Evolutionary conservation across 768 basidiomycete species (phyloP), one percentile per base, ranked within the genome.

Genomic region (Pholiota microspora): DNA sequence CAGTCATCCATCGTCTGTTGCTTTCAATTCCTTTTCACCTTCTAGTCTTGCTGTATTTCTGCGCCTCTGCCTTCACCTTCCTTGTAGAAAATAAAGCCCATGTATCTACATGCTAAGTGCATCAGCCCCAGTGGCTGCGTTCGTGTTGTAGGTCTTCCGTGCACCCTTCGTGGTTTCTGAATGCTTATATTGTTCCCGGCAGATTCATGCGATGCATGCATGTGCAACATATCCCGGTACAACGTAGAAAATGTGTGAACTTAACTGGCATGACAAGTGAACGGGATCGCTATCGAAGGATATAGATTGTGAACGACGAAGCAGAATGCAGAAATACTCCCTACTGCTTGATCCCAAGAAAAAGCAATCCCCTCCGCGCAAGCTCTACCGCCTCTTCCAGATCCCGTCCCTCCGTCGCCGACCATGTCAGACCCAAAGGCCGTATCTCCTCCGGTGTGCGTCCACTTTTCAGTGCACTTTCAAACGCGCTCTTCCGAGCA

Each of bases 291-390:
- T 18, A 24, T 23, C 23, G 31, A 49, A 34, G 18, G 35, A 24
- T 6, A n/a, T 9, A 29, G 31, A n/a, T n/a, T n/a, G n/a, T n/a
- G 16, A 2, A 15, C 29, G 12, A 29, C 32, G 29, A 48, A 48
- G 32, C 23, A 48, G 5, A 48, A 3, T 9, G 23, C 40, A 42
- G 9, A 7, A 36, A 7, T n/a, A 23, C 13, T 10, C 24, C 32
- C 34, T 67, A 75, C 56, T 69, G 66, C 61, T 77, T 79, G 23
- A 90, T 73, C 6, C 86, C 82, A 52, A 94, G 75, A 69, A 98
- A 97, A 64, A 92, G 71, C 69, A 97, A 70, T 0, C 95, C 96
- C 53, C 86, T 77, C 73, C 88, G 86, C 35, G 92, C 86, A 59
- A 84, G 75, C 71, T 87, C 89, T 4, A 90, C 89, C 34, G 82